phyloP scores from a whole-genome alignment of 2,329 filamentous ascomycete genomes.

The Proliferodiscus dingleyae region DNA sequence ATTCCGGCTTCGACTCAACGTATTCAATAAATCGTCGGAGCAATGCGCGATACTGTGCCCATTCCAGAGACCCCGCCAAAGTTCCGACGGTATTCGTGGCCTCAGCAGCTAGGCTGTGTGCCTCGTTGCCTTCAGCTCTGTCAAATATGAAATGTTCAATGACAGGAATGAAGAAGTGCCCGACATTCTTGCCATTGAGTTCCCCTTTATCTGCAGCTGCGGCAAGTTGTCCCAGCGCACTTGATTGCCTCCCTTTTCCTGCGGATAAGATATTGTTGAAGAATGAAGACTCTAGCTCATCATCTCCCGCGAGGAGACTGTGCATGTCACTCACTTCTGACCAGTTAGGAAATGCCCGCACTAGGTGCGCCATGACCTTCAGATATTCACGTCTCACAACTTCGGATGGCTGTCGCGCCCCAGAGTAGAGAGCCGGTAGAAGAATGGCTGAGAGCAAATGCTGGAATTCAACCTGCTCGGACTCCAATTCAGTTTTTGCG shows the following conservation, averaged over 20 bases:
- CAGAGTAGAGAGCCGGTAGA: constrained; percentile 70
- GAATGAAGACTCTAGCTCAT: constrained; percentile 61
- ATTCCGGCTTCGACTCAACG: constrained; percentile 71
- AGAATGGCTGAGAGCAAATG: constrained; percentile 59
- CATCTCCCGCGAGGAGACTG: constrained; percentile 62
- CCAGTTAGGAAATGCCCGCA: constrained; percentile 67
- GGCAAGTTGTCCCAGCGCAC: constrained; percentile 74
- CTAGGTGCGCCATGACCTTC: constrained; percentile 71
- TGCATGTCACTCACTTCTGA: constrained; percentile 68
- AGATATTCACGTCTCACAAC: constrained; percentile 80
- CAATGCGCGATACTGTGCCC: constrained; percentile 83
- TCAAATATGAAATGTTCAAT: constrained; percentile 93
- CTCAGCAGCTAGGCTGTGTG: constrained; percentile 81
- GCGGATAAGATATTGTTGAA: constrained; percentile 92
- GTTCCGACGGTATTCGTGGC: constrained; percentile 75
- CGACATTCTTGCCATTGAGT: constrained; percentile 72
- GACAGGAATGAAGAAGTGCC: constrained; percentile 83
- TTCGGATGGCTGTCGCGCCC: constrained; percentile 74
- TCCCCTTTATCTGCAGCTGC: constrained; percentile 58
- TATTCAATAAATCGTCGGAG: constrained; percentile 81
- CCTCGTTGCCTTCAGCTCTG: constrained; percentile 66
- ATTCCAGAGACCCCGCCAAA: constrained; percentile 73
- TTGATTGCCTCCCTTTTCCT: constrained; percentile 77
- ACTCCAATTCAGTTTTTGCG: constrained; percentile 38
- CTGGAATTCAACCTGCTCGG: constrained; percentile 46